Base-by-base conservation (phyloP, 441 rosid species). In the Syzygium malaccense region DNA sequence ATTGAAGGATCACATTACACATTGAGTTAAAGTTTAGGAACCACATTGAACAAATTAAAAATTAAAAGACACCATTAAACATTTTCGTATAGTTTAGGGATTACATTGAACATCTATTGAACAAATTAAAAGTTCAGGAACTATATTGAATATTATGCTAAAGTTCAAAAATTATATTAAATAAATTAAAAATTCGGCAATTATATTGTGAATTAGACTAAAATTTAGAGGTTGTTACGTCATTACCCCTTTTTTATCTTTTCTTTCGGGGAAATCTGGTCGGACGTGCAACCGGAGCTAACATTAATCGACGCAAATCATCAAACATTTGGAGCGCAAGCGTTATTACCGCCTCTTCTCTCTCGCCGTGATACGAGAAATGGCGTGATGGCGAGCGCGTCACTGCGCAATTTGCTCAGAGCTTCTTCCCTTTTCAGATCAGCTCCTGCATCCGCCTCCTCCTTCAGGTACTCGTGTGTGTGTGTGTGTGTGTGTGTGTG, bases 371-470 rank as follows among this genome's bases (percentile, higher is more conserved):
- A 58, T 23, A 41, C 28, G 48, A 23, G 83, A 41, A 75, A 75
- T 75, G 83, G 51, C 9, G 85, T 87, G 26, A 86, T 89, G 87
- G 84, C 87, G 54, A 86, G 45, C 49, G n/a, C 58, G 62, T 55
- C 26, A 53, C 41, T 87, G 78, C 85, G 86, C 55, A 58, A 14
- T 86, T 85, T 88, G 71, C 68, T 84, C 83, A 89, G 85, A 57
- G 88, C 91, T 85, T 85, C 90, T 66, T 89, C 88, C 13, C 89
- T 89, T 89, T 88, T 88, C 51, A 60, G 48, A n/a, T 55, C 51
- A 48, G 58, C 57, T 54, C 62, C 75, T 55, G 49, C 88, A 58
- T 57, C 58, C 54, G 26, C 71, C 48, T 58, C 37, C 80, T 90
- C 86, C 86, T 48, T n/a, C 64, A 85, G 86, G 84, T 85, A 30